Base-by-base conservation (phyloP, 306 rosid species). In the Citrullus amarus region DNA sequence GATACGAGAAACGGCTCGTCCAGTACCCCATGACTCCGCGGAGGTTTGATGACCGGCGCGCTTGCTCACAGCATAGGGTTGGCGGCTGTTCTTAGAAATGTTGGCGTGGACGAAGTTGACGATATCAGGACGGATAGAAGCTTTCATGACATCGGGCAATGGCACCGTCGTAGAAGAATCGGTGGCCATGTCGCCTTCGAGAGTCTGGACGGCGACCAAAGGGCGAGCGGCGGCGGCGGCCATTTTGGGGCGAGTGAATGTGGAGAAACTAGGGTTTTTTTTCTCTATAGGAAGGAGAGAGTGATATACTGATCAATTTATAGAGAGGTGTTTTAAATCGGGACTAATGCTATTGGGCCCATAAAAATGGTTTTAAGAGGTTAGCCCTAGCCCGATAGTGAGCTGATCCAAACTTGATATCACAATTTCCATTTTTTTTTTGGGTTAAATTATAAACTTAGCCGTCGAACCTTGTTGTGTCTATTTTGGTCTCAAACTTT, bases 21-120 rank as follows among this genome's bases (percentile, higher is more conserved):
- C 98, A 0, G 97, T 93, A 1, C 98, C 98, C 98, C 98, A 93
- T 0, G 97, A 93, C 62, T 91, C 93, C 18, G 96, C 96, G 7
- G 97, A 93, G 61, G 96, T 93, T 79, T 93, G 97, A 81, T 93
- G 97, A 0, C 97, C 93, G 12, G 97, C 97, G 8, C 81, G 79
- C 83, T 83, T 92, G 82, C 83, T 67, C 43, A 93, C 97, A 16
- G 97, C 97, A 32, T 91, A 91, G 6, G 96, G 96, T 13, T 93
- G 97, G 18, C 97, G 88, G 51, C 79, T 48, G 80, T 93, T 93
- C 63, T 89, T 91, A 6, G 92, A 88, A 16, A 93, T 88, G 83
- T 91, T 89, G 70, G 91, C 54, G 78, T 91, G 97, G 12, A 91
- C 93, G 71, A 82, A 90, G 54, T 63, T 89, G 12, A 93, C 97